phyloP scores from a whole-genome alignment of 495 filamentous ascomycete species.

The Talaromyces trachyspermus region DNA sequence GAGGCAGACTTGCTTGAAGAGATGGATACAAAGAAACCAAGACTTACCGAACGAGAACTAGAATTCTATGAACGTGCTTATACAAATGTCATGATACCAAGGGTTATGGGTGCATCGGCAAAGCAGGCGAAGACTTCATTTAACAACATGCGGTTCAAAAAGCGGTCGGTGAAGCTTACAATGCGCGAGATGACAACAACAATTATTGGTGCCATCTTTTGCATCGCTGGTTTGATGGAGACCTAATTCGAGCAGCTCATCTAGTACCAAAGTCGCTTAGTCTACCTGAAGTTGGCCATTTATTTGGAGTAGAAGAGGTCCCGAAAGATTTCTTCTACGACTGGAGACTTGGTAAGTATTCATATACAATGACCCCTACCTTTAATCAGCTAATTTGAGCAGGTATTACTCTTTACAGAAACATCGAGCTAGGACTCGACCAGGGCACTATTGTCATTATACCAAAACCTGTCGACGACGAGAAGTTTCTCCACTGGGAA shows the following conservation, averaged over 20 bases:
- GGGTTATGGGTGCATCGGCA: background rate
- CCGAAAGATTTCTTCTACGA: background rate
- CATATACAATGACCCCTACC: no score
- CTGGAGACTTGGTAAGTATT: background rate
- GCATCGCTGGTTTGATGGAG: background rate
- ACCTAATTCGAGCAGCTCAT: background rate
- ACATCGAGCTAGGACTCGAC: no score
- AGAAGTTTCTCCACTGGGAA: no score
- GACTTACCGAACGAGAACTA: no score
- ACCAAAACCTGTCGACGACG: no score
- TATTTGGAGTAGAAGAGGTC: background rate
- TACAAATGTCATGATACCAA: background rate
- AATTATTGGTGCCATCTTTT: background rate
- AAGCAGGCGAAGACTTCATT: background rate
- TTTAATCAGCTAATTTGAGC: no score
- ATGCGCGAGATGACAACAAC: background rate
- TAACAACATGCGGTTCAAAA: background rate
- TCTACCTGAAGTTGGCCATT: background rate
- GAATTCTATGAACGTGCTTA: background rate
- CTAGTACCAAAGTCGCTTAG: background rate
- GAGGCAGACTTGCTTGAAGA: constrained; percentile 4
- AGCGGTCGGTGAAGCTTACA: background rate
- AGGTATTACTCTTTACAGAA: no score
- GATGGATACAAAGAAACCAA: constrained; percentile 1
- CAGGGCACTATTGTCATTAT: no score